These are phyloP conservation scores for Cladophialophora carrionii DNA, from an alignment of 2,329 filamentous ascomycete species.

Conservation along the genomic window DNA sequence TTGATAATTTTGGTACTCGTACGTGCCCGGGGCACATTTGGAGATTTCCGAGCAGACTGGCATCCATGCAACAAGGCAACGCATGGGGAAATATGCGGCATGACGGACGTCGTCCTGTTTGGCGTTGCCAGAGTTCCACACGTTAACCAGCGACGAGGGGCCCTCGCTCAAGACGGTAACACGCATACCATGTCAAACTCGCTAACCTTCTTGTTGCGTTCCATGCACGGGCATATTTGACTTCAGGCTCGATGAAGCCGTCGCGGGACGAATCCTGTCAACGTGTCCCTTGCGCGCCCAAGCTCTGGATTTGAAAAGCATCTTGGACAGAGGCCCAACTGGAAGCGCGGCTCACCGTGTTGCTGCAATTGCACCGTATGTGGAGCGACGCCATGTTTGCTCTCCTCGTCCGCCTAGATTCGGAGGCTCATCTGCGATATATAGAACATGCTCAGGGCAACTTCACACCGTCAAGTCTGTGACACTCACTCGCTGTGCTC, in stretches of 20 bases:
- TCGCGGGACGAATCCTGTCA: constrained; percentile 27
- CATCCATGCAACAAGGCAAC: constrained; percentile 30
- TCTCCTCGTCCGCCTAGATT: constrained; percentile 21
- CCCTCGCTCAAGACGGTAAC: constrained; percentile 29
- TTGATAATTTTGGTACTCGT: constrained; percentile 25
- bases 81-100: constrained; percentile 31
- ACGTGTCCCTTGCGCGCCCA: constrained; percentile 25
- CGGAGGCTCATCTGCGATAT: constrained; percentile 27
- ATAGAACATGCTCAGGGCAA: constrained; percentile 32
- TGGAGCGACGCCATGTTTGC: constrained; percentile 32
- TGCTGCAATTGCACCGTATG: constrained; percentile 16
- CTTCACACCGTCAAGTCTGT: constrained; percentile 29
- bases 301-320: constrained; percentile 33
- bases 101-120: constrained; percentile 32
- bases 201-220: constrained; percentile 31
- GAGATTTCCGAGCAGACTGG: constrained; percentile 9
- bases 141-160: constrained; percentile 32
- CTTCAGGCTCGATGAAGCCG: constrained; percentile 33
- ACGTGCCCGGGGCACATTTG: constrained; percentile 12
- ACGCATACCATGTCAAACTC: constrained; percentile 34
- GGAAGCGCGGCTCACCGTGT: constrained; percentile 13
- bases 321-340: constrained; percentile 32
- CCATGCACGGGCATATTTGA: constrained; percentile 32
- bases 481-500: constrained; percentile 37
- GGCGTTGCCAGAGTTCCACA: constrained; percentile 28